Evolutionary conservation across 2,329 filamentous ascomycete species (phyloP).

Genomic region (Cordyceps farinosa): DNA sequence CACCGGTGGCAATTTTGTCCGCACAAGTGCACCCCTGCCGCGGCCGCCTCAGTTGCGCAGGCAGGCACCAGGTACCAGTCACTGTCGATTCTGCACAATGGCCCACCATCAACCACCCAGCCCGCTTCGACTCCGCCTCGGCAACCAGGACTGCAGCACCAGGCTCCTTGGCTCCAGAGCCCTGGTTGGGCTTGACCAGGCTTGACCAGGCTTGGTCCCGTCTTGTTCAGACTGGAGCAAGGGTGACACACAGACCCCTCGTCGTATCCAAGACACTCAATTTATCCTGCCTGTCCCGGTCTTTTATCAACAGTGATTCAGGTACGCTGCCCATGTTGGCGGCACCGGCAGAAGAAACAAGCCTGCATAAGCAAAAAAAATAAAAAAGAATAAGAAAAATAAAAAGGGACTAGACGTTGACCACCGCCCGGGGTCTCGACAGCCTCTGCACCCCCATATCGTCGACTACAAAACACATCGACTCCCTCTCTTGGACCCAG

Average conservation of each 20-base stretch:
- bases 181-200: conserved; percentile 1
- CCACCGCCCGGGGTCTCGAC: conserved; percentile 12
- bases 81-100: conserved; percentile 16
- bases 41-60: conserved; percentile 15
- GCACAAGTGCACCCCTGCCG: not conserved
- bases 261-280: conserved; percentile 32
- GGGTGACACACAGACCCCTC: conserved; percentile 34
- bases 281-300: conserved; percentile 25
- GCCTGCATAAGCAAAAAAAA: conserved; percentile 13
- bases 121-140: conserved; percentile 13
- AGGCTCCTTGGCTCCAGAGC: conserved; percentile 1
- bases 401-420: conserved; percentile 9
- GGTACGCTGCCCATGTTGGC: conserved; percentile 23
- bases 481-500: conserved; percentile 23
- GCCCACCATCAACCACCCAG: conserved; percentile 4
- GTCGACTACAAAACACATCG: conserved; percentile 18
- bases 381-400: conserved; percentile 13
- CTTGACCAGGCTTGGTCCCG: conserved; percentile 5
- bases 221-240: conserved; percentile 19
- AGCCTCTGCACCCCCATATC: conserved; percentile 16
- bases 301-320: conserved; percentile 29
- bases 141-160: conserved; percentile 1
- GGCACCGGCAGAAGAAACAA: conserved; percentile 14
- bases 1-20: not conserved
- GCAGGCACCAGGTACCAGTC: not conserved